Evolutionary conservation across 257 asterid genomes (phyloP), one percentile per base, ranked within the genome.

Genomic region (Solanum clarkiae): DNA sequence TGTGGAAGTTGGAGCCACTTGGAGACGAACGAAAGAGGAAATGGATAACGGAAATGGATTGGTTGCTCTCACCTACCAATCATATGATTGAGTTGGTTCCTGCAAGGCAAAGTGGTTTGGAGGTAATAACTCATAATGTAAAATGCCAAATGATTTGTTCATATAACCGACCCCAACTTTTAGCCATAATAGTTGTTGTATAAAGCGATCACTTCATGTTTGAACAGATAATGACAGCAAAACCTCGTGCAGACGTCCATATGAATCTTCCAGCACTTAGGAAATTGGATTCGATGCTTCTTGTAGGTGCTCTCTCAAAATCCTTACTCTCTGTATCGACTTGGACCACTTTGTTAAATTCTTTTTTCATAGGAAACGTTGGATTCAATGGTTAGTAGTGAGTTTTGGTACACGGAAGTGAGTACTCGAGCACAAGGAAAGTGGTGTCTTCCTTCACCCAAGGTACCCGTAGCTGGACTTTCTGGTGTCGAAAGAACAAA

Each of bases 401-500:
- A 95, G 88, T 93, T 96, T 84, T 96, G 97, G 94, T 96, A 96
- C 10, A 91, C 90, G 6, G 98, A 96, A 86, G 93, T 91, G 70
- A 98, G 98, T 66, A 91, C 96, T 74, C 93, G 94, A 89, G 94
- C 93, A 5, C 97, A 95, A 88, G 98, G 95, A 56, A 88, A 97
- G 69, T 96, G 98, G 98, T 93, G 99, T 97, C 94, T 95, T 75
- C 97, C 98, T 86, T 93, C 97, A 18, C 99, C 99, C 0, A 90
- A 90, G 36, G 98, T 96, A 26, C 98, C 98, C 32, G 86, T 86
- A 54, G 74, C 80, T 8, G 99, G 99, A 45, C 95, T 96, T 69
- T 94, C 98, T 1, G 95, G 95, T 29, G 20, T 44, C 29, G 98
- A 94, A 87, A 91, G 98, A 55, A 94, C 88, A 91, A 91, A 92